Conservation (phyloP, 768 basidiomycete species). For the Cystobasidium ongulense region DNA sequence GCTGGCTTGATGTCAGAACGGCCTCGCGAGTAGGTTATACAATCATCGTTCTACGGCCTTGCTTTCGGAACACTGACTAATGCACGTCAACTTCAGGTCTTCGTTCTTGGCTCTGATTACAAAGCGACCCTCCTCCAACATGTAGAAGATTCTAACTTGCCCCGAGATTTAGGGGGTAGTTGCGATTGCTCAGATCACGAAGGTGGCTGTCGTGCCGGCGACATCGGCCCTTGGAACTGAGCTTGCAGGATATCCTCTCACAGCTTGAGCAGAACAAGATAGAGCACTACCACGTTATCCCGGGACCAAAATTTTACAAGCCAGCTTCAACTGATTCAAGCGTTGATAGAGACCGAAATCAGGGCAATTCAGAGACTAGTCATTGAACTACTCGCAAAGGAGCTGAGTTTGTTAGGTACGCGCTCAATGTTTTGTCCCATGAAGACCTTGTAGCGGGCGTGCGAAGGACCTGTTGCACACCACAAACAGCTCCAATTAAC, state of each 20-base stretch:
- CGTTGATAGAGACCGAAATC: too few relatives aligned
- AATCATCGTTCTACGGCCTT: background rate
- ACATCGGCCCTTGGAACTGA: constrained; percentile 14
- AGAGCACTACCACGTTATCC: too few relatives aligned
- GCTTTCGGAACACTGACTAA: background rate
- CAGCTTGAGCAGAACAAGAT: background rate
- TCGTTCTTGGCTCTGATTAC: constrained; percentile 60
- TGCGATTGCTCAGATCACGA: constrained; percentile 54
- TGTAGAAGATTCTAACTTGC: constrained; percentile 60
- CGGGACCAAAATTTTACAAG: too few relatives aligned
- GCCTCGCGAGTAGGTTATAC: constrained; percentile 9
- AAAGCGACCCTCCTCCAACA: constrained; percentile 54
- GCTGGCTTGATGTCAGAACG: constrained; percentile 24
- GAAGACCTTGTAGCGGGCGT: too few relatives aligned
- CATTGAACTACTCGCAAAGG: too few relatives aligned
- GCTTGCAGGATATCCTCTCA: background rate
- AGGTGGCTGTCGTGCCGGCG: background rate
- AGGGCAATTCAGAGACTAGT: too few relatives aligned
- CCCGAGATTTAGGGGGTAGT: constrained; percentile 56
- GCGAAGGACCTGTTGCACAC: too few relatives aligned
- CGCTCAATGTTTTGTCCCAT: too few relatives aligned
- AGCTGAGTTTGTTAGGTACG: too few relatives aligned
- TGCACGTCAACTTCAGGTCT: constrained; percentile 54
- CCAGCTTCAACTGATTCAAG: too few relatives aligned
- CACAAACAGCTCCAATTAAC: too few relatives aligned